Evolutionary conservation across 441 rosid species (phyloP).

Genomic region (Croton laevigatus): DNA sequence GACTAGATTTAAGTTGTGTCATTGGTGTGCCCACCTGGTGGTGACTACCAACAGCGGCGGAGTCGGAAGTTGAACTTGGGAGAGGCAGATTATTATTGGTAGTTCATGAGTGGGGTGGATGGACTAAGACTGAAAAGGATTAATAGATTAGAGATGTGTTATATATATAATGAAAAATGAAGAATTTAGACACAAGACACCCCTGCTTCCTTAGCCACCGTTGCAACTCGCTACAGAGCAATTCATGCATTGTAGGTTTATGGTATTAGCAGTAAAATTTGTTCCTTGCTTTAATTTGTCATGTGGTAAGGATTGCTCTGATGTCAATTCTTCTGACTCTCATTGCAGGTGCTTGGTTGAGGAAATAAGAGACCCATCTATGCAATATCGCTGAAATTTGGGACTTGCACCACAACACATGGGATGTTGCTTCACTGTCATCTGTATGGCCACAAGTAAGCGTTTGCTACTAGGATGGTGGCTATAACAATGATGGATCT

Average conservation of each 20-base stretch:
- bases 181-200: too few species aligned
- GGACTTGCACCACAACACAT: background rate
- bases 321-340: background rate
- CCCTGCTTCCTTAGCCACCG: too few species aligned
- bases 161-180: too few species aligned
- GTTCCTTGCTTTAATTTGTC: background rate
- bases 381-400: background rate
- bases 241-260: too few species aligned
- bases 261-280: background rate
- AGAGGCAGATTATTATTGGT: too few species aligned
- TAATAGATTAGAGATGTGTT: too few species aligned
- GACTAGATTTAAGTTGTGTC: background rate
- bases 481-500: background rate
- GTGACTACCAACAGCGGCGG: background rate
- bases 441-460: background rate
- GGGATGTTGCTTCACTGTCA: conserved; percentile 1
- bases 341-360: conserved; percentile 15
- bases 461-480: background rate
- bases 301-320: background rate
- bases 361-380: background rate
- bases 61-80: too few species aligned
- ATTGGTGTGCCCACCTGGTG: background rate
- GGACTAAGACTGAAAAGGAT: too few species aligned
- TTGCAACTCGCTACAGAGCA: too few species aligned
- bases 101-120: too few species aligned